Evolutionary conservation across 2,329 filamentous ascomycete genomes (phyloP), one percentile per base, ranked within the genome.

Genomic region (Paracamarosporium sp.): DNA sequence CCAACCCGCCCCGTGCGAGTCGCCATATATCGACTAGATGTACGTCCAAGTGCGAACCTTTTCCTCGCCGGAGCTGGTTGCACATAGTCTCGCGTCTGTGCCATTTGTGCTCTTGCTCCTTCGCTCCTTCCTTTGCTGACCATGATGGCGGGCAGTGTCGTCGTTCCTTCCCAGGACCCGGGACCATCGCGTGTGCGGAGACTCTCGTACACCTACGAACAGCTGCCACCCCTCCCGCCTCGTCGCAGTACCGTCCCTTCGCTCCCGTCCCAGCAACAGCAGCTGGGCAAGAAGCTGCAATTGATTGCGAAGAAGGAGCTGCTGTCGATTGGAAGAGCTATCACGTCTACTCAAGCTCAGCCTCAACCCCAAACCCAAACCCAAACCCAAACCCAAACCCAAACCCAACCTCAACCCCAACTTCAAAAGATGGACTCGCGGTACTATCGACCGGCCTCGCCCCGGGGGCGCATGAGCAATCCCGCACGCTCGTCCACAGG

Each of bases 401-500:
- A 6, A 8, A 27, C 30, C 30, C 30, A 48, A 25, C 28, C 30
- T 22, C 30, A 48, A 15, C 4, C 30, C 12, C 30, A 47, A 20
- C 9, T 20, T 3, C 36, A 24, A 17, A 62, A 55, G 60, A 76
- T 76, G 74, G 72, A 72, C 52, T 70, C 73, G 51, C 65, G 73
- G 44, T 70, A 75, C 65, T 66, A 70, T 54, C 70, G 75, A 51
- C 63, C 75, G 12, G 62, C 67, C 31, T 77, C 75, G 24, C 75
- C 75, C n/a, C 69, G 73, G 3, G 57, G 63, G 11, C 73, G 73
- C 28, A 62, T 69, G 43, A 55, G 57, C 25, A 71, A 73, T 46
- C 75, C 74, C 6, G 73, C 64, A 3, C 64, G 75, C 45, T 67
- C 75, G 20, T 76, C 75, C 31, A 77, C 75, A 3, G 75, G 75